Evolutionary conservation across 2,329 filamentous ascomycete species (phyloP), one percentile per base, ranked within the genome.

Genomic region (Claviceps capensis): DNA sequence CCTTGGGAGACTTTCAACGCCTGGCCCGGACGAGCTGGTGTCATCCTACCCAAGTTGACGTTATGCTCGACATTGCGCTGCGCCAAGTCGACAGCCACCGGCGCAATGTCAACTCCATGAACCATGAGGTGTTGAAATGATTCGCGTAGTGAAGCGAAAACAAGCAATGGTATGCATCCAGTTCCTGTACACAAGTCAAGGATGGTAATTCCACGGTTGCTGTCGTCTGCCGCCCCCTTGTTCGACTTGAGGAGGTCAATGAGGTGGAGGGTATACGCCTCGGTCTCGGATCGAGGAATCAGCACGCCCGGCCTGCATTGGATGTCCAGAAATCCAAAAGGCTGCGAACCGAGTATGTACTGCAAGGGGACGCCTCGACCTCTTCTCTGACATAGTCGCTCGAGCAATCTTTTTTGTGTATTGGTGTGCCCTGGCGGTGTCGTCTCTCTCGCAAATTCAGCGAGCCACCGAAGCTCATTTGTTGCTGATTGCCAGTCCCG

Each of bases 121-220:
- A 87, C 69, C 4, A 70, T 65, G 7, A 87, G 58, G 0, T 57
- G 48, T 1, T 64, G 59, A 49, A 72, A 65, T 19, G 65, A 60
- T 60, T 63, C 53, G 17, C 67, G 67, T 40, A 88, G 75, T 9
- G 83, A 73, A 38, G 82, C 72, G 55, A 85, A 79, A 6, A 95
- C 73, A 3, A 88, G 77, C 8, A 97, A 76, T 0, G 88, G 78
- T 56, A 97, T 95, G 68, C 91, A 96, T 4, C 93, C 93, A 5
- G 86, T 88, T 9, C 93, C 93, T 0, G 88, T 90, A 66, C 93
- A 97, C 34, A 96, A 73, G 65, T 98, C 93, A 8, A 96, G 66
- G 42, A 97, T 72, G 13, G 74, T 76, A 13, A 94, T 59, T 16
- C 61, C 55, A 59, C 52, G 42, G 7, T 52, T 40, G 3, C 42